These are phyloP conservation scores for Cylindrodendrum hubeiense DNA, from an alignment of 2,329 filamentous ascomycete genomes.

Conservation along the genomic window DNA sequence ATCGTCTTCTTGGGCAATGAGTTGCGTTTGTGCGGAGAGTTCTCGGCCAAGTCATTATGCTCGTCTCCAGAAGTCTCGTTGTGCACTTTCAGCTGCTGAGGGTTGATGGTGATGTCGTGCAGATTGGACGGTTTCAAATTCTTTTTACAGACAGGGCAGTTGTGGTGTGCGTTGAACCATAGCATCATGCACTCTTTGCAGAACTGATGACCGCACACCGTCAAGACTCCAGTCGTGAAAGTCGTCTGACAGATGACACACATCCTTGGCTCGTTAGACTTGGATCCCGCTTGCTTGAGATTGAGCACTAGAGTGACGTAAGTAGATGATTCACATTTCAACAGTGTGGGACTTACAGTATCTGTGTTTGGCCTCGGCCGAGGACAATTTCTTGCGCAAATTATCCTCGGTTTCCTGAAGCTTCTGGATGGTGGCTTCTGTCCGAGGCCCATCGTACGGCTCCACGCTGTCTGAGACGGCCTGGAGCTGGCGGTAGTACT, in stretches of 20 bases:
- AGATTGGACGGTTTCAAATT: constrained; percentile 75
- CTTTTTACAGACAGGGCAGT: constrained; percentile 88
- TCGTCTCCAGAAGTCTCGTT: constrained; percentile 37
- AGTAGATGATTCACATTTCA: background rate
- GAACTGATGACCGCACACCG: constrained; percentile 91
- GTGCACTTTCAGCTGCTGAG: constrained; percentile 77
- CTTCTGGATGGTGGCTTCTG: constrained; percentile 60
- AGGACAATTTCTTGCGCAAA: constrained; percentile 69
- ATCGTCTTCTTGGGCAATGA: constrained; percentile 49
- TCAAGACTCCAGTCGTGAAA: constrained; percentile 85
- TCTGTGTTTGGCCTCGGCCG: constrained; percentile 78
- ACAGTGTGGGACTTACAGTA: constrained; percentile 66
- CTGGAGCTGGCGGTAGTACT: constrained; percentile 93
- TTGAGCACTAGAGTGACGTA: constrained; percentile 59
- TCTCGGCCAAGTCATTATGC: constrained; percentile 19
- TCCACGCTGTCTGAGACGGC: constrained; percentile 89
- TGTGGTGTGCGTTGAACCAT: constrained; percentile 82
- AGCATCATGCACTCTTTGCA: constrained; percentile 87
- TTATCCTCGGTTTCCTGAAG: constrained; percentile 51
- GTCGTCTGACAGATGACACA: constrained; percentile 88
- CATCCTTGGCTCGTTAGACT: constrained; percentile 72
- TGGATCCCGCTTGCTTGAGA: constrained; percentile 69
- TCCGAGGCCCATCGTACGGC: constrained; percentile 74
- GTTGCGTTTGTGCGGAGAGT: constrained; percentile 30
- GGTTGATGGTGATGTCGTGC: constrained; percentile 87